phyloP scores from a whole-genome alignment of 1,284 basidiomycete species.

The Cutaneotrichosporon sp. region DNA sequence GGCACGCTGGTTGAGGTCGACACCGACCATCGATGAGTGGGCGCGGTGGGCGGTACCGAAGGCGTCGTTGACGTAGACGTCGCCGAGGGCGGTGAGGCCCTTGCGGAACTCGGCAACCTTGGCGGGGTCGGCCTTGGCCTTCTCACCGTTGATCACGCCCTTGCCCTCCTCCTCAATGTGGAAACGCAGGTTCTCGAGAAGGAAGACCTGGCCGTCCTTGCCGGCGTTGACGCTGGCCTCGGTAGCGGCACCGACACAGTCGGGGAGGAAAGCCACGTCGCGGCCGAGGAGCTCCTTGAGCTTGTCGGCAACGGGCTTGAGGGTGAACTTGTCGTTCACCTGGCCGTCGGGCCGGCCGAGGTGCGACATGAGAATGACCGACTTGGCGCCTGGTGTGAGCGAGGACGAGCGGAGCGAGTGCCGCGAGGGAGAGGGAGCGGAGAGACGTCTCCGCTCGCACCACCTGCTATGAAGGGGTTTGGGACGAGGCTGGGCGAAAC shows the following conservation, averaged over 20 bases:
- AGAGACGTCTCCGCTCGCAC: no score
- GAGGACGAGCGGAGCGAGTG: background rate
- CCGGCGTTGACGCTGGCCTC: conserved; percentile 74
- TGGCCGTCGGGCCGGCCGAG: conserved; percentile 96
- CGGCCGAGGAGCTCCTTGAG: conserved; percentile 68
- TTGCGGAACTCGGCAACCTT: conserved; percentile 82
- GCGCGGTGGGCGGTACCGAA: conserved; percentile 98
- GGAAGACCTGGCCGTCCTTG: conserved; percentile 73
- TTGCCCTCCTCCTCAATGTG: conserved; percentile 99
- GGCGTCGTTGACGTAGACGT: conserved; percentile 98
- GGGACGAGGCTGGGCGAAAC: no score
- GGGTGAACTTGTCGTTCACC: conserved; percentile 82
- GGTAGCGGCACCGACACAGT: conserved; percentile 82
- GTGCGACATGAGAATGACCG: conserved; percentile 94
- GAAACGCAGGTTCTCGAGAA: conserved; percentile 97
- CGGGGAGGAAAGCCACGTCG: conserved; percentile 76
- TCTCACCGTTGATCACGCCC: conserved; percentile 74
- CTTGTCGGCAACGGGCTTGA: conserved; percentile 76
- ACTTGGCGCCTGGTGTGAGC: conserved; percentile 65
- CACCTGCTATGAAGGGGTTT: no score
- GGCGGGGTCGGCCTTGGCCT: conserved; percentile 84
- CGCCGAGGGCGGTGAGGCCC: conserved; percentile 84
- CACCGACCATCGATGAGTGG: conserved; percentile 97
- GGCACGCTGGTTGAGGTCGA: conserved; percentile 89
- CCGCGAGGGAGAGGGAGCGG: background rate